Evolutionary conservation across 2,329 filamentous ascomycete genomes (phyloP).

Genomic region (Helotiales sp.): DNA sequence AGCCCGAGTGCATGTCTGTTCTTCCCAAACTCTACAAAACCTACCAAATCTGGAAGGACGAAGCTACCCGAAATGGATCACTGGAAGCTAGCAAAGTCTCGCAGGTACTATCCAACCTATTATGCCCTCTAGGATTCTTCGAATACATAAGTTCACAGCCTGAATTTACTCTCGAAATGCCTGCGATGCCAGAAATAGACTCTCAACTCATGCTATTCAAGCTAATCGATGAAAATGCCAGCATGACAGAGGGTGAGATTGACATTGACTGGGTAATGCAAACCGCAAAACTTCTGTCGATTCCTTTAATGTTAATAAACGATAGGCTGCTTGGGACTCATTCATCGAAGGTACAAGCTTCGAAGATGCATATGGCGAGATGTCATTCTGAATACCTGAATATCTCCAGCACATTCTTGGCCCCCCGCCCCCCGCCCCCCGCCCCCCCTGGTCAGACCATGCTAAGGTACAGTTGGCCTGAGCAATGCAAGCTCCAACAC

Average conservation of each 20-base stretch:
- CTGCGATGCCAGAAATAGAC: slow-evolving; percentile 2
- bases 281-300: not conserved
- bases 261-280: slow-evolving; percentile 41
- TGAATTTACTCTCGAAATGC: not conserved
- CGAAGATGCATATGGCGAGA: slow-evolving; percentile 30
- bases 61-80: slow-evolving; percentile 8
- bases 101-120: slow-evolving; percentile 29
- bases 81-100: slow-evolving; percentile 29
- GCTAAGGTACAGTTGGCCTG: not conserved
- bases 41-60: slow-evolving; percentile 28
- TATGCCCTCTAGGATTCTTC: slow-evolving; percentile 21
- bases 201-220: not conserved
- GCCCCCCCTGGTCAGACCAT: not conserved
- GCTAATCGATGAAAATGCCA: slow-evolving; percentile 2
- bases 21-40: slow-evolving; percentile 22
- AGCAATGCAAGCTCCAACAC: not conserved
- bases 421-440: not conserved
- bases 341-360: slow-evolving; percentile 39
- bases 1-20: not conserved
- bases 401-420: not conserved
- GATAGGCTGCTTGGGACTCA: slow-evolving; percentile 38
- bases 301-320: slow-evolving; percentile 12
- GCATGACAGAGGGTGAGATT: slow-evolving; percentile 25
- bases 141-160: slow-evolving; percentile 8
- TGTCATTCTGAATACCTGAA: not conserved